phyloP scores from a whole-genome alignment of 306 rosid species.

The Ochetophila trinervis region DNA sequence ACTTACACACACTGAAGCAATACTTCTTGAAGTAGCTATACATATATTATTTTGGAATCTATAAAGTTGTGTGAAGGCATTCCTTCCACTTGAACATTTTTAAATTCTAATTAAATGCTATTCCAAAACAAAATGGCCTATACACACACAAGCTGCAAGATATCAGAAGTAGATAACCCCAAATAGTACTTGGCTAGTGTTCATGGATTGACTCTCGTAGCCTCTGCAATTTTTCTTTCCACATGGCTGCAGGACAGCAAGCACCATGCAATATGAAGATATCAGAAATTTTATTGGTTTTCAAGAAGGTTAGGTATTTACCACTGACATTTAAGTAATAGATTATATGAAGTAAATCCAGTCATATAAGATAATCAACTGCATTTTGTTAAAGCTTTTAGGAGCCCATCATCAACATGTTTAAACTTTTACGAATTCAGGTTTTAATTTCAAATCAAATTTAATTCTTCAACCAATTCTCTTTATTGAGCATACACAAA shows the following conservation, averaged over 20 bases:
- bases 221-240: slow-evolving; percentile 72
- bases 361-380: no score
- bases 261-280: slow-evolving; percentile 4
- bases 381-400: no score
- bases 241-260: slow-evolving; percentile 58
- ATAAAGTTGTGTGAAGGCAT: slow-evolving; percentile 17
- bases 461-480: no score
- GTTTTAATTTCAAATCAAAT: no score
- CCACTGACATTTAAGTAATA: no score
- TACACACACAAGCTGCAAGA: slow-evolving; percentile 5
- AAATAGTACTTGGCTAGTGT: slow-evolving; percentile 30
- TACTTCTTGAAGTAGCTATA: slow-evolving; percentile 39
- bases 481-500: no score
- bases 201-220: slow-evolving; percentile 62
- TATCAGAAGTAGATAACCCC: slow-evolving; percentile 24
- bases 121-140: slow-evolving; percentile 29
- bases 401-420: no score
- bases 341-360: no score
- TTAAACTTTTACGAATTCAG: no score
- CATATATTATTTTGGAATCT: slow-evolving; percentile 26
- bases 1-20: slow-evolving; percentile 30
- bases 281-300: background rate
- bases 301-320: no score
- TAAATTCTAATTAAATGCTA: slow-evolving; percentile 31
- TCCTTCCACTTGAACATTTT: slow-evolving; percentile 2